These are phyloP conservation scores for Phytophthora citricola DNA, from an alignment of 352 stramenopile species.

Conservation along the genomic window DNA sequence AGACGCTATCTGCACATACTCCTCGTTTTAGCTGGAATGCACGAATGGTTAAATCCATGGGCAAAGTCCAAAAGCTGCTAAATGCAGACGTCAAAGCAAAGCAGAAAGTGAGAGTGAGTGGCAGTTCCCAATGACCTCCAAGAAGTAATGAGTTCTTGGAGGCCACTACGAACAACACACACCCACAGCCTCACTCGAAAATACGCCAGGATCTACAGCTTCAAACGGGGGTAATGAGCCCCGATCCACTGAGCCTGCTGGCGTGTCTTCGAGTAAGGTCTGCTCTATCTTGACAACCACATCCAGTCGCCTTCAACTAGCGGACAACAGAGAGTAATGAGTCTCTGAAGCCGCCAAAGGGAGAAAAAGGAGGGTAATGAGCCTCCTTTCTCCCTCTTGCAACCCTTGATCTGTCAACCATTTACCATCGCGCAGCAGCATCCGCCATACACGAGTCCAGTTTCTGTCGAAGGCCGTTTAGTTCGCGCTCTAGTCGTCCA, in stretches of 20 bases:
- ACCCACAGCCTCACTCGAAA: constrained; percentile 21
- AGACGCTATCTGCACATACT: constrained; percentile 41
- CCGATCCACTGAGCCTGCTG: constrained; percentile 32
- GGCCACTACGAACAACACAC: constrained; percentile 9
- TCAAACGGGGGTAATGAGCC: constrained; percentile 46
- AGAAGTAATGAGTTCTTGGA: constrained; percentile 45
- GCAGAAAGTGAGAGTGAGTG: constrained; percentile 11
- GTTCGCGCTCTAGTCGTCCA: constrained; percentile 62
- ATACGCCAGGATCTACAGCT: constrained; percentile 21
- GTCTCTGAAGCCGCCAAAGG: constrained; percentile 18
- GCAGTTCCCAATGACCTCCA: constrained; percentile 12
- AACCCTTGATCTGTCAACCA: background rate
- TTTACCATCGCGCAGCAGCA: constrained; percentile 33
- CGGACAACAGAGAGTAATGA: constrained; percentile 36
- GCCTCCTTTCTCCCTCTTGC: constrained; percentile 10
- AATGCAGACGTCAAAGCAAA: constrained; percentile 14
- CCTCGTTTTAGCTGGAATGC: constrained; percentile 1
- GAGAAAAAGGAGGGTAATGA: constrained; percentile 31
- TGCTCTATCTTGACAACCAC: constrained; percentile 18
- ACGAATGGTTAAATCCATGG: background rate
- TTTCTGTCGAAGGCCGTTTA: constrained; percentile 59
- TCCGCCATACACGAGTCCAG: constrained; percentile 64
- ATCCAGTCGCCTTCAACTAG: constrained; percentile 11
- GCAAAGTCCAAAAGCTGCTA: constrained; percentile 4
- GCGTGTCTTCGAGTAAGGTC: constrained; percentile 8